Evolutionary conservation across 768 basidiomycete genomes (phyloP).

Genomic region (Dioszegia hungarica): DNA sequence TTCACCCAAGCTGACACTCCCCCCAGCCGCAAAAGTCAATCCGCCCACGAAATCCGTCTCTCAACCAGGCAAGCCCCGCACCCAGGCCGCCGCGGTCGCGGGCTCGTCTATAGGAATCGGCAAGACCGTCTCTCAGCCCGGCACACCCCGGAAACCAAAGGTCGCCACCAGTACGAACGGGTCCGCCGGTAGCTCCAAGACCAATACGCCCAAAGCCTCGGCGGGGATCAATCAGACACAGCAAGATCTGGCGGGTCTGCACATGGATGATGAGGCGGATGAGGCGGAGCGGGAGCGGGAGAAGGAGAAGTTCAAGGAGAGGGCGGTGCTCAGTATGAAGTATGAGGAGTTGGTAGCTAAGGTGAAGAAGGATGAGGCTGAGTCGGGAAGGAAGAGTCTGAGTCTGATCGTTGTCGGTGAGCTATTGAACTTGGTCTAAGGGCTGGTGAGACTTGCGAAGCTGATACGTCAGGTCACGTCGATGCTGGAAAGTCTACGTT

Average conservation of each 20-base stretch:
- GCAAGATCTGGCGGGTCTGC: constrained; percentile 70
- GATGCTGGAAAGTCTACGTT: constrained; percentile 98
- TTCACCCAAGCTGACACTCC: constrained; percentile 2
- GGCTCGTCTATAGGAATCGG: too few species aligned
- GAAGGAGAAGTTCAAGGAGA: constrained; percentile 37
- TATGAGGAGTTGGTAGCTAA: constrained; percentile 80
- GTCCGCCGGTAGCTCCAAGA: neutral
- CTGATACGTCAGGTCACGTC: constrained; percentile 69
- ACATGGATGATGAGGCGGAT: constrained; percentile 57
- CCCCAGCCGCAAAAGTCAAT: constrained; percentile 5
- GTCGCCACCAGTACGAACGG: neutral
- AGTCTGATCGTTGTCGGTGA: constrained; percentile 89
- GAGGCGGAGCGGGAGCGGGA: constrained; percentile 47
- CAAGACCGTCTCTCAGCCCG: constrained; percentile 14
- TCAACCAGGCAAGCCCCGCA: constrained; percentile 33
- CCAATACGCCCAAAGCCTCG: constrained; percentile 19
- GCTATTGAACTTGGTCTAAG: neutral
- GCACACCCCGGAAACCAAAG: constrained; percentile 1
- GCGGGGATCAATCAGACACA: constrained; percentile 48
- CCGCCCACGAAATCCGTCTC: constrained; percentile 36
- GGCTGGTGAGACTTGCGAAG: neutral
- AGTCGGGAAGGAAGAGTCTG: constrained; percentile 60
- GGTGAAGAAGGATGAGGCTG: constrained; percentile 57
- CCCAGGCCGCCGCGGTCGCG: neutral
- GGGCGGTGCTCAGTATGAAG: constrained; percentile 64